phyloP scores from a whole-genome alignment of 495 filamentous ascomycete species.

The Tetracladium marchalianum region DNA sequence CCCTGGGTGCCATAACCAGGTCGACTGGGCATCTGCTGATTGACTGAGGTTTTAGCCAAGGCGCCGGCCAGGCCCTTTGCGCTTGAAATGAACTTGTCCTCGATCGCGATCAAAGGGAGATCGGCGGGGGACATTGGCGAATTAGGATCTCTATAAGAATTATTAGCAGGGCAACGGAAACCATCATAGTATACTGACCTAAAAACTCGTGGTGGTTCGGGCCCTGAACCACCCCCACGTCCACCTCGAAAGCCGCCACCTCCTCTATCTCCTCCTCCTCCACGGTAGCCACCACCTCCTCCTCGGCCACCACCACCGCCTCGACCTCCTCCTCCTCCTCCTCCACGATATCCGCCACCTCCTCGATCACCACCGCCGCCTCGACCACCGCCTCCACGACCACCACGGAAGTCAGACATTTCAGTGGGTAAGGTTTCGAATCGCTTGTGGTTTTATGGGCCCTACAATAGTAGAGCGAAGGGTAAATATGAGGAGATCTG shows the following conservation, averaged over 20 bases:
- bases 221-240: conserved; percentile 10
- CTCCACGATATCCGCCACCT: conserved; percentile 17
- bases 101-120: conserved; percentile 2
- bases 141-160: conserved; percentile 2
- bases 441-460: too few species aligned
- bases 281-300: conserved; percentile 13
- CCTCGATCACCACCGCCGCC: conserved; percentile 2
- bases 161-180: background rate
- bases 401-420: conserved; percentile 1
- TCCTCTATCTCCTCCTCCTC: conserved; percentile 13
- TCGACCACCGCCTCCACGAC: background rate
- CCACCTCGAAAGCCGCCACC: conserved; percentile 20
- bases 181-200: conserved; percentile 4
- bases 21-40: conserved; percentile 22
- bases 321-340: background rate
- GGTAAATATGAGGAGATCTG: too few species aligned
- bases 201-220: conserved; percentile 11
- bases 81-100: conserved; percentile 12
- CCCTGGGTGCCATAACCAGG: conserved; percentile 43
- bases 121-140: conserved; percentile 1
- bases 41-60: conserved; percentile 5
- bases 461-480: too few species aligned
- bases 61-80: conserved; percentile 1
- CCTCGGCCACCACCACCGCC: conserved; percentile 20
- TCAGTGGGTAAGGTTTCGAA: background rate